phyloP scores from a whole-genome alignment of 352 stramenopile genomes.

The Globisporangium middletonii region DNA sequence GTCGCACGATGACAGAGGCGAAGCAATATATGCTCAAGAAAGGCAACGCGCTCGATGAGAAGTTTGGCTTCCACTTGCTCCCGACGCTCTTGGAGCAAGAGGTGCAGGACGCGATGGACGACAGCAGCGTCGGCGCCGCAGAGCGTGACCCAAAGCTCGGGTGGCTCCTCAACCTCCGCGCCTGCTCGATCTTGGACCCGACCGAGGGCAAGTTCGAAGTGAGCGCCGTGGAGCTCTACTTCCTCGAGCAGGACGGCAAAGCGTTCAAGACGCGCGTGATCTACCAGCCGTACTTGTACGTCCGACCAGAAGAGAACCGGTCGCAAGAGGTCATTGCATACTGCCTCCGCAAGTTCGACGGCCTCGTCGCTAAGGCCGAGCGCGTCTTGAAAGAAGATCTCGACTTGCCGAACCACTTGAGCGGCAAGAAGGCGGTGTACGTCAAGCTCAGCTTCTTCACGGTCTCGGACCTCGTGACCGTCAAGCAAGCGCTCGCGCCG shows the following conservation, averaged over 20 bases:
- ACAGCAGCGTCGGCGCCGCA: background rate
- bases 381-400: constrained; percentile 87
- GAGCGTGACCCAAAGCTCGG: constrained; percentile 34
- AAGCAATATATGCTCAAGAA: constrained; percentile 53
- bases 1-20: constrained; percentile 45
- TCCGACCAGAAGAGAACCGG: constrained; percentile 60
- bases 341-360: constrained; percentile 84
- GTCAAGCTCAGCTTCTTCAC: constrained; percentile 90
- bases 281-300: constrained; percentile 97
- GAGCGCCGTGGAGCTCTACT: constrained; percentile 93
- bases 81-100: constrained; percentile 49
- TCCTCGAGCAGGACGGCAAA: constrained; percentile 89
- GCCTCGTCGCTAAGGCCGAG: constrained; percentile 69
- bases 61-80: constrained; percentile 63
- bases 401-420: constrained; percentile 88
- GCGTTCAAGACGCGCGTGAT: constrained; percentile 96
- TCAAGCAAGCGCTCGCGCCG: constrained; percentile 58
- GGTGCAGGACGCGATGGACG: constrained; percentile 15
- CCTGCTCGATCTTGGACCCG: constrained; percentile 48
- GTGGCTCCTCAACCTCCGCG: constrained; percentile 69
- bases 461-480: constrained; percentile 56
- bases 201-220: constrained; percentile 72
- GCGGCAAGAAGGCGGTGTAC: constrained; percentile 80
- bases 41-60: constrained; percentile 63
- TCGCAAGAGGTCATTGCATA: constrained; percentile 73